Evolutionary conservation across 441 rosid genomes (phyloP).

Genomic region (Erodium trifolium): DNA sequence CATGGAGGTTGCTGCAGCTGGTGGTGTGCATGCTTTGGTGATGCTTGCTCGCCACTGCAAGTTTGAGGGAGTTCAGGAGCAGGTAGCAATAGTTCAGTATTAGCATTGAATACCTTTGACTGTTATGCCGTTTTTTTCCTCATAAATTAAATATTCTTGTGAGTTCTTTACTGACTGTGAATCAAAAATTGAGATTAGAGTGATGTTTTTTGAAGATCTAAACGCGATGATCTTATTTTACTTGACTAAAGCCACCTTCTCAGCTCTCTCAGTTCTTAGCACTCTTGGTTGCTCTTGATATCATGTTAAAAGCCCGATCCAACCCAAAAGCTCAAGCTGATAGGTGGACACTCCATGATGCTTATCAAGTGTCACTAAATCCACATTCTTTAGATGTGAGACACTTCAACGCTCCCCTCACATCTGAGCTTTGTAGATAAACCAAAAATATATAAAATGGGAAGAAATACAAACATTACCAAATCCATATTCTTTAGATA

Average conservation of each 20-base stretch:
- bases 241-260: not conserved
- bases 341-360: not conserved
- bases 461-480: not conserved
- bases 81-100: slow-evolving; percentile 37
- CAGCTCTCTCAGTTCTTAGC: not conserved
- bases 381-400: not conserved
- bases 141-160: not conserved
- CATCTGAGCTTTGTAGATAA: not conserved
- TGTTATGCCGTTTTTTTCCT: not conserved
- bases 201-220: not conserved
- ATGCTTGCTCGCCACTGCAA: slow-evolving; percentile 91
- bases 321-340: not conserved
- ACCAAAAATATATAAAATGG: not conserved
- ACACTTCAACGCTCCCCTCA: not conserved
- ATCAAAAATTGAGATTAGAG: not conserved
- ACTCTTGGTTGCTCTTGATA: too few relatives aligned
- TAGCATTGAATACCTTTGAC: not conserved
- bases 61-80: slow-evolving; percentile 93
- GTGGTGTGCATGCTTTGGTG: slow-evolving; percentile 89
- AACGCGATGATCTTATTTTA: not conserved
- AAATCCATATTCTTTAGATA: not conserved
- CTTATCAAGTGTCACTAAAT: not conserved
- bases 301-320: not conserved
- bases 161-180: not conserved
- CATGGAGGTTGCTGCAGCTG: slow-evolving; percentile 79